Evolutionary conservation across 1,284 basidiomycete genomes (phyloP).

Genomic region (Testicularia cyperi): DNA sequence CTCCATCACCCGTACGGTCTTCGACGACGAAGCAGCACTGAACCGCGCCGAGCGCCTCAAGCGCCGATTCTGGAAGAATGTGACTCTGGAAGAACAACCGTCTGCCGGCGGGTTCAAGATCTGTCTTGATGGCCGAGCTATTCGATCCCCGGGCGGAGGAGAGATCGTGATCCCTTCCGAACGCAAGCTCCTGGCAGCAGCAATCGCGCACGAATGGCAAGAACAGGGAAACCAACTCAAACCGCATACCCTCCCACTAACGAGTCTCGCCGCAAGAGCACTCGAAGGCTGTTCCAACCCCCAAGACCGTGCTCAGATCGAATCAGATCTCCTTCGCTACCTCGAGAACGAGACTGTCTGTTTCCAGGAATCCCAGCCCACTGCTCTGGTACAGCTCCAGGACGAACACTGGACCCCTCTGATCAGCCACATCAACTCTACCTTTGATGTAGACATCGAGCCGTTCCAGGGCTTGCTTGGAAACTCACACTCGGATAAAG

Average conservation of each 20-base stretch:
- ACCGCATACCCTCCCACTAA: constrained; percentile 87
- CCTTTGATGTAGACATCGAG: constrained; percentile 62
- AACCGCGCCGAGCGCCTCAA: constrained; percentile 34
- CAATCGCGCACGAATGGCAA: constrained; percentile 95
- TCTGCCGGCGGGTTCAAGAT: constrained; percentile 65
- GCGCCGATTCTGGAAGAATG: constrained; percentile 47
- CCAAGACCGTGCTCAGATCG: constrained; percentile 69
- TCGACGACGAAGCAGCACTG: constrained; percentile 12
- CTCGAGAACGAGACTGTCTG: constrained; percentile 94
- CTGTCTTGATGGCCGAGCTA: constrained; percentile 77
- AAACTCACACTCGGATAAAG: constrained; percentile 19
- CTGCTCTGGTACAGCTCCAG: constrained; percentile 76
- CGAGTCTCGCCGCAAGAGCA: constrained; percentile 78
- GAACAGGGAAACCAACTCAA: constrained; percentile 83
- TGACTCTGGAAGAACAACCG: constrained; percentile 15
- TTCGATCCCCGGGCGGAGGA: constrained; percentile 84
- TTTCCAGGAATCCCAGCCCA: constrained; percentile 79
- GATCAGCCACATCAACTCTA: constrained; percentile 76
- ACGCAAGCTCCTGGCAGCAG: constrained; percentile 73
- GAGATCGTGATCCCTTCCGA: constrained; percentile 72
- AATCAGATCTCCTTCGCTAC: constrained; percentile 76
- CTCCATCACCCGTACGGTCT: neutral
- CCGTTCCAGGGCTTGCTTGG: constrained; percentile 36
- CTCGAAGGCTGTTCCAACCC: constrained; percentile 75
- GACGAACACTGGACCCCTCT: constrained; percentile 86